Conservation (phyloP, 441 rosid species). For the Arabidopsis lyrata region DNA sequence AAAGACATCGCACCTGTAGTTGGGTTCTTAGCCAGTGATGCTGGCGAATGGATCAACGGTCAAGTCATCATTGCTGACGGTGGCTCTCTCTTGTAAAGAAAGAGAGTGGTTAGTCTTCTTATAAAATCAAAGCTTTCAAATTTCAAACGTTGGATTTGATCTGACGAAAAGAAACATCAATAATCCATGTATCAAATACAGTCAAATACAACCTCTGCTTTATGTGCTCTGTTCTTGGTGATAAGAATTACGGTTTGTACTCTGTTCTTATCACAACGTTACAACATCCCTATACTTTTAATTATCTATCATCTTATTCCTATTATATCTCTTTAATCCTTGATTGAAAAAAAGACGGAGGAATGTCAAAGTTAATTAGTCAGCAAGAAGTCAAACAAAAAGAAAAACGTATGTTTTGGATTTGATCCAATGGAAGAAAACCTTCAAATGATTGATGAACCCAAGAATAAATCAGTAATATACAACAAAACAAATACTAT, state of each 20-base stretch:
- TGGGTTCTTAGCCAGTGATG: constrained; percentile 75
- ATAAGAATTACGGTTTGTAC: too few species aligned
- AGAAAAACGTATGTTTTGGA: not conserved
- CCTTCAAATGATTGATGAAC: constrained; percentile 9
- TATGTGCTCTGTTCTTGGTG: too few species aligned
- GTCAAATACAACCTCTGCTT: not conserved
- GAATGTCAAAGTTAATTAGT: constrained; percentile 8
- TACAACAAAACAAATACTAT: constrained; percentile 2
- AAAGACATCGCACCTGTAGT: constrained; percentile 64
- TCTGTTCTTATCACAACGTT: too few species aligned
- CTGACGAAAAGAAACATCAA: not conserved
- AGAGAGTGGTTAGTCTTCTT: constrained; percentile 1
- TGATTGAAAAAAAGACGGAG: constrained; percentile 14
- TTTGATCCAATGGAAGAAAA: constrained; percentile 15
- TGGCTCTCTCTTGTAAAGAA: constrained; percentile 45
- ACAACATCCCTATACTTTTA: not conserved
- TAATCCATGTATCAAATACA: not conserved
- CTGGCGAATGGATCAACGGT: constrained; percentile 72
- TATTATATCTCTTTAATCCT: constrained; percentile 12
- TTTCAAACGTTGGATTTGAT: not conserved
- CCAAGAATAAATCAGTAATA: constrained; percentile 31
- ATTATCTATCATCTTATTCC: too few species aligned
- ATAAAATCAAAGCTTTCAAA: not conserved
- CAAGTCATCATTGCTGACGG: constrained; percentile 61
- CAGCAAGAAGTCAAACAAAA: constrained; percentile 25